Conservation (phyloP, 345 rosid species). For the Fremontodendron californicum region DNA sequence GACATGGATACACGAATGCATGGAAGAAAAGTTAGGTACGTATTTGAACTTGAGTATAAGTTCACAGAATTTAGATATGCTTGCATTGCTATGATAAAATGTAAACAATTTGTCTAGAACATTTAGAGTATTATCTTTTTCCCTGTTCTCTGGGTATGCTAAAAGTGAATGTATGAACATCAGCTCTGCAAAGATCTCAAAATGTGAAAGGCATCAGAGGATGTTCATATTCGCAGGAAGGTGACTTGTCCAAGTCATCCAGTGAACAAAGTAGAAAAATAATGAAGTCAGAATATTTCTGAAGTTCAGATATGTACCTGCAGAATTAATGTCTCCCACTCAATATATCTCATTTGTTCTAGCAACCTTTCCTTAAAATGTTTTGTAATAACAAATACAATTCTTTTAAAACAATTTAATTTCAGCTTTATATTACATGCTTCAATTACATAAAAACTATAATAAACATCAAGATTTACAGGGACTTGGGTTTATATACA, state of each 20-base stretch:
- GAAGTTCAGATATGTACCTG: conserved; percentile 42
- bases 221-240: background rate
- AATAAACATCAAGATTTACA: conserved; percentile 14
- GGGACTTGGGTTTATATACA: conserved; percentile 11
- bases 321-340: conserved; percentile 58
- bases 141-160: too few relatives aligned
- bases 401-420: background rate
- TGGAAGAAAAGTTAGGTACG: conserved; percentile 46
- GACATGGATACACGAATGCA: too few relatives aligned
- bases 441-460: background rate
- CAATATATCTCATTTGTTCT: conserved; percentile 42
- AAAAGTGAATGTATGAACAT: background rate
- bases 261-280: background rate
- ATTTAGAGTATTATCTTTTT: background rate
- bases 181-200: background rate
- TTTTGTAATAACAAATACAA: background rate
- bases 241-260: background rate
- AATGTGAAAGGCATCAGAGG: background rate
- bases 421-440: background rate
- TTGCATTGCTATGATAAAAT: conserved; percentile 31
- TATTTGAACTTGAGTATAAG: conserved; percentile 55
- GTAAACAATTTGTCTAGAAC: background rate
- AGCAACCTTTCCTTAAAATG: conserved; percentile 32
- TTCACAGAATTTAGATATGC: conserved; percentile 53
- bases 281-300: background rate